Evolutionary conservation across 2,329 filamentous ascomycete genomes (phyloP).

Genomic region (Blumeriella jaapii): DNA sequence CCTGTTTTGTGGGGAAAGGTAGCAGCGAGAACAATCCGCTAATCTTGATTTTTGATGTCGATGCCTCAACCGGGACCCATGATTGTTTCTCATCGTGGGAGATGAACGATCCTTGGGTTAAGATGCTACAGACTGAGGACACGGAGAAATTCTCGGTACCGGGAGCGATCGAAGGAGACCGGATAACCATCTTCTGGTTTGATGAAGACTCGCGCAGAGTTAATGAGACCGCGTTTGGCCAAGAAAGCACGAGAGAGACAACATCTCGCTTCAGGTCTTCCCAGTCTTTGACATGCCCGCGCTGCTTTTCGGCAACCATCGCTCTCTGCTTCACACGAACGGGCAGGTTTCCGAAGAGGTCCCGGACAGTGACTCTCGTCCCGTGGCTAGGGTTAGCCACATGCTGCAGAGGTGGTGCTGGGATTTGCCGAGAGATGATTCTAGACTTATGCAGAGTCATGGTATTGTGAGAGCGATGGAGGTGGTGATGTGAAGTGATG

Average conservation of each 20-base stretch:
- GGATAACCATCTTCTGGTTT: slow-evolving; percentile 18
- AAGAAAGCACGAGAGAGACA: slow-evolving; percentile 58
- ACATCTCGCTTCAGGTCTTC: slow-evolving; percentile 32
- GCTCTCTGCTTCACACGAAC: slow-evolving; percentile 77
- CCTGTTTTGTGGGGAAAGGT: slow-evolving; percentile 58
- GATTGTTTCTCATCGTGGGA: slow-evolving; percentile 37
- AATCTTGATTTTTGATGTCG: slow-evolving; percentile 48
- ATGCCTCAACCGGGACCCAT: slow-evolving; percentile 65
- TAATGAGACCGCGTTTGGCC: slow-evolving; percentile 45
- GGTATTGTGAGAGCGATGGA: slow-evolving; percentile 49
- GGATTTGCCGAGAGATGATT: slow-evolving; percentile 50
- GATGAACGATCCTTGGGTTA: slow-evolving; percentile 56
- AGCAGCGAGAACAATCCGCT: slow-evolving; percentile 59
- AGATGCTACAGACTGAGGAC: slow-evolving; percentile 35
- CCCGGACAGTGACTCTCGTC: slow-evolving; percentile 62
- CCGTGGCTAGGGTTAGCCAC: slow-evolving; percentile 50
- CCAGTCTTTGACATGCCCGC: slow-evolving; percentile 50
- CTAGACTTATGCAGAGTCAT: slow-evolving; percentile 61
- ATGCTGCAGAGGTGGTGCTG: slow-evolving; percentile 46
- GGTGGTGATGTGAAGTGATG: slow-evolving; percentile 58
- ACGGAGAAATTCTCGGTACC: background rate
- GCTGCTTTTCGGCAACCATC: slow-evolving; percentile 36
- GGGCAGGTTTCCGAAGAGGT: slow-evolving; percentile 83
- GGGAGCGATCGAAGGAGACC: slow-evolving; percentile 9
- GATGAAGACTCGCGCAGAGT: slow-evolving; percentile 39